Evolutionary conservation across 164 flowering plant species (phyloP).

Genomic region (Kingdonia uniflora): DNA sequence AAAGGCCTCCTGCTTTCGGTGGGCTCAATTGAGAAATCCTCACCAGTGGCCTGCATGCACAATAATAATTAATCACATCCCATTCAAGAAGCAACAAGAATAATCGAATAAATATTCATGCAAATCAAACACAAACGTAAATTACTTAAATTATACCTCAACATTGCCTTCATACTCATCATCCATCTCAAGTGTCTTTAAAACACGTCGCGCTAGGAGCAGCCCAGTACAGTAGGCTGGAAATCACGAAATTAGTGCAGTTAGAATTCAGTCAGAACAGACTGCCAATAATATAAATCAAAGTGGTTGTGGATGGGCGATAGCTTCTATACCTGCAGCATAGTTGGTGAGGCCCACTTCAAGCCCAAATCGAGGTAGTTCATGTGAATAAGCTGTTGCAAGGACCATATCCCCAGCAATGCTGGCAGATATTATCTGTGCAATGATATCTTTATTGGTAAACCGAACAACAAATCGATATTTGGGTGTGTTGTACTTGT

Average conservation of each 20-base stretch:
- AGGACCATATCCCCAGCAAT: conserved; percentile 77
- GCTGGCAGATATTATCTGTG: conserved; percentile 48
- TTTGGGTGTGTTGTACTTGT: conserved; percentile 86
- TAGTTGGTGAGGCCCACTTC: conserved; percentile 82
- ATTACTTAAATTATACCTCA: conserved; percentile 19
- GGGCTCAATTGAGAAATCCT: conserved; percentile 38
- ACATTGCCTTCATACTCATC: conserved; percentile 33
- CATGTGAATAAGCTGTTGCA: conserved; percentile 74
- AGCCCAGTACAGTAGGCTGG: conserved; percentile 40
- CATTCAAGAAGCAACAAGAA: too few relatives aligned
- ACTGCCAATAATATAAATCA: too few relatives aligned
- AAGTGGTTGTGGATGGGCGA: neutral
- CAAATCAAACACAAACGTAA: too few relatives aligned
- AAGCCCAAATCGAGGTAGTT: conserved; percentile 76
- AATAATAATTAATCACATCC: too few relatives aligned
- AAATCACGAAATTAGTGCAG: neutral
- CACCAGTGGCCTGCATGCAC: conserved; percentile 28
- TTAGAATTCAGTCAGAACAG: too few relatives aligned
- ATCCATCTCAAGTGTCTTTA: conserved; percentile 36
- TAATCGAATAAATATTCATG: too few relatives aligned
- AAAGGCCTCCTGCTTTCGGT: conserved; percentile 36
- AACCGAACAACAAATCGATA: conserved; percentile 75
- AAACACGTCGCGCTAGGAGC: conserved; percentile 37
- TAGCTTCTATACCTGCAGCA: conserved; percentile 51
- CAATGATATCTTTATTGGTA: conserved; percentile 64